Base-by-base conservation (phyloP, 2,329 filamentous ascomycete species). In the Neobulgaria alba region DNA sequence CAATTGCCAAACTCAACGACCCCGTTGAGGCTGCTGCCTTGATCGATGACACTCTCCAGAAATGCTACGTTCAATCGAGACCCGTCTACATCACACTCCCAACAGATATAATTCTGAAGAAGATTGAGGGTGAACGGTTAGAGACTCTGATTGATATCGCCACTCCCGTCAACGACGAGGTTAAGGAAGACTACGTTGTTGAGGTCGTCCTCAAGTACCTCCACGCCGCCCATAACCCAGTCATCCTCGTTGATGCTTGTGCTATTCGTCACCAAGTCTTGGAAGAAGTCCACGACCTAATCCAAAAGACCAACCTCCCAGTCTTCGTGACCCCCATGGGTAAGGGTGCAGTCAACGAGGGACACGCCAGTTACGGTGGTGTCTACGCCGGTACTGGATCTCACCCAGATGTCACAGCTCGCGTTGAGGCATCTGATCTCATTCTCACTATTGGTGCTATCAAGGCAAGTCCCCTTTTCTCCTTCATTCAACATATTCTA, bases 311-410 rank as follows among this genome's bases (percentile, higher is more conserved):
- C 1, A 69, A 76, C 3, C 67, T 94, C 5, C 87, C 88, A 3
- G 82, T 85, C 0, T 93, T 92, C 53, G 84, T 89, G n/a, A 83
- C 86, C 0, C 85, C 87, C 2, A 93, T 93, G 83, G 87, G 87
- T 34, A 94, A 94, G 65, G 77, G 86, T 14, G 83, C 84, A 15
- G 74, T 95, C 34, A 74, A 92, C 54, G 87, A 95, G 62, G 74
- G 73, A 2, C 72, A 83, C 34, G 67, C 72, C n/a, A 83, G 76
- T 55, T 94, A 82, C 52, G 84, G 84, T 16, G 88, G 88, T 48
- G 84, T 94, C 4, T 93, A 94, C 60, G 82, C 83, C 7, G 88
- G 88, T n/a, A 73, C 73, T 43, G 85, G 82, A 26, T 87, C 81
- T 21, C 74, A 80, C 38, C 70, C 75, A 1, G 71, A 72, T 29